phyloP scores from a whole-genome alignment of 805 yeast genomes.

The Teunomyces stri region DNA sequence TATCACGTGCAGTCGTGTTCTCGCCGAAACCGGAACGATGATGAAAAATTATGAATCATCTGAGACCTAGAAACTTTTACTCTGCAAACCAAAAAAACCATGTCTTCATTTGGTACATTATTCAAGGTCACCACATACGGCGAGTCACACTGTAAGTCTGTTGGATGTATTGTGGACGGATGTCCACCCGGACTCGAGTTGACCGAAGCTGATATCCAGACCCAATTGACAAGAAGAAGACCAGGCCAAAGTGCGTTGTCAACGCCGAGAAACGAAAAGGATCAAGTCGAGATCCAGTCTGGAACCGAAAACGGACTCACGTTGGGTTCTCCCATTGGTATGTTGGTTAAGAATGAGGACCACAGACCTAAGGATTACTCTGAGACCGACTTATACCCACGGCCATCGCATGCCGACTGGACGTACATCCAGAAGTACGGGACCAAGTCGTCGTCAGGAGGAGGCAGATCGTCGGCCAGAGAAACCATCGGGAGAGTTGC shows the following conservation, averaged over 20 bases:
- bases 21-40: conserved; percentile 1
- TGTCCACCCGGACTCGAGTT: conserved; percentile 93
- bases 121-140: conserved; percentile 90
- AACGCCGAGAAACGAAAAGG: conserved; percentile 96
- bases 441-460: conserved; percentile 90
- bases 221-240: conserved; percentile 93
- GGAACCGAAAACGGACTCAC: conserved; percentile 92
- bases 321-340: conserved; percentile 92
- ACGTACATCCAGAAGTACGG: conserved; percentile 92
- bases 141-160: conserved; percentile 95
- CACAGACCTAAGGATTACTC: conserved; percentile 96
- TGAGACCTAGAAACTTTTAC: neutral
- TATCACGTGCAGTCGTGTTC: neutral
- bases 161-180: conserved; percentile 98
- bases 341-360: conserved; percentile 91
- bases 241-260: conserved; percentile 93
- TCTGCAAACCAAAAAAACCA: conserved; percentile 9
- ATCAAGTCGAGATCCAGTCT: conserved; percentile 85
- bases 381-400: conserved; percentile 92
- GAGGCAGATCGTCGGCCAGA: conserved; percentile 96
- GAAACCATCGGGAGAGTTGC: conserved; percentile 99
- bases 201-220: conserved; percentile 86
- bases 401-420: conserved; percentile 98
- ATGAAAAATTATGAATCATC: conserved; percentile 4
- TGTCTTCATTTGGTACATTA: conserved; percentile 43